Percentiles rank a stretch among this genome's conserved stretches.
These are phyloP conservation scores for Rhizopogon vulgaris DNA, from an alignment of 768 basidiomycete species.

Conservation along the genomic window DNA sequence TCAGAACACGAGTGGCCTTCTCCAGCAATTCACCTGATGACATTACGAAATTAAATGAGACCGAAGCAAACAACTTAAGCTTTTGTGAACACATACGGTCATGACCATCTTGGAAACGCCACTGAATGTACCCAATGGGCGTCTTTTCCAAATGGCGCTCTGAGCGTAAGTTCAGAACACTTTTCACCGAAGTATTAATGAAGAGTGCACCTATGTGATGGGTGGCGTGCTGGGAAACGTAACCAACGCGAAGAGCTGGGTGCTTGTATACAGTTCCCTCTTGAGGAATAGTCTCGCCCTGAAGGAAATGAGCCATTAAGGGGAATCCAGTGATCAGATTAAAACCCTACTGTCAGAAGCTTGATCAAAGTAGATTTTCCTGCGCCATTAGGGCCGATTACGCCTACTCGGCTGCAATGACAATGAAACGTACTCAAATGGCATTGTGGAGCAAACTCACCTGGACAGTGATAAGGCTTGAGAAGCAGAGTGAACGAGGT, in stretches of 20 bases:
- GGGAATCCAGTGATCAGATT: constrained; percentile 1
- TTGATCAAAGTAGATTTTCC: constrained; percentile 97
- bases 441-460: constrained; percentile 34
- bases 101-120: constrained; percentile 98
- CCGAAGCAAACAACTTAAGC: constrained; percentile 4
- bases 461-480: constrained; percentile 78
- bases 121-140: constrained; percentile 94
- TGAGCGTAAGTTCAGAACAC: constrained; percentile 25
- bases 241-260: constrained; percentile 88
- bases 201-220: constrained; percentile 74
- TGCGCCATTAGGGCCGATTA: constrained; percentile 90
- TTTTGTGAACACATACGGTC: constrained; percentile 58
- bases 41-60: constrained; percentile 8
- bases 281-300: constrained; percentile 92
- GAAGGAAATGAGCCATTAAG: constrained; percentile 9
- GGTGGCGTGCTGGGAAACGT: constrained; percentile 97
- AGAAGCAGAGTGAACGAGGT: background rate
- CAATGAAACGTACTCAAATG: constrained; percentile 14
- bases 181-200: constrained; percentile 10
- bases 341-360: constrained; percentile 65
- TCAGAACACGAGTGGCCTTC: constrained; percentile 86
- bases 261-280: constrained; percentile 92
- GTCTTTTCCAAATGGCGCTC: constrained; percentile 95
- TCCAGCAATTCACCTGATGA: constrained; percentile 76
- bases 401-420: constrained; percentile 75